phyloP scores from a whole-genome alignment of 371 early-diverging fungal species.

The Coemansia sp. region DNA sequence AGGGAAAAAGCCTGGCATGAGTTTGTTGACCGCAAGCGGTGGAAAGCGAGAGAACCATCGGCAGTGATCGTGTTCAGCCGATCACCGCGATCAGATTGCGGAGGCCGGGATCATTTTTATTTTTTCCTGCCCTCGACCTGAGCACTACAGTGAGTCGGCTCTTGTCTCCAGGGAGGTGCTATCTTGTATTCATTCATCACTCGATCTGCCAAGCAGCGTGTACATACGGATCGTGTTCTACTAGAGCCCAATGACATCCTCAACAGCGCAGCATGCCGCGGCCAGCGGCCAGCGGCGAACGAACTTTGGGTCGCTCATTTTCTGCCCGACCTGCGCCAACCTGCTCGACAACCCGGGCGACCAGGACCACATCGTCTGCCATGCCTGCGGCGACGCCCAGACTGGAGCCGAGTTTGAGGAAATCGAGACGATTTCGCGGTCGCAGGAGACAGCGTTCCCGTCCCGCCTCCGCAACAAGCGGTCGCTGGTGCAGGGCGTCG shows the following conservation, averaged over 20 bases:
- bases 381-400: slow-evolving; percentile 71
- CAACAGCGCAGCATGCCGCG: background rate
- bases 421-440: slow-evolving; percentile 76
- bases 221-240: background rate
- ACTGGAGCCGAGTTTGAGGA: slow-evolving; percentile 74
- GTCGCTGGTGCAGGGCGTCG: slow-evolving; percentile 63
- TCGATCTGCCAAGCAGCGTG: background rate
- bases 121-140: background rate
- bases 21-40: background rate
- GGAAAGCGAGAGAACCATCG: background rate
- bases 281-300: slow-evolving; percentile 26
- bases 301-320: slow-evolving; percentile 55
- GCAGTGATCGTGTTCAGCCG: background rate
- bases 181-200: background rate
- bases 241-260: background rate
- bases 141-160: background rate
- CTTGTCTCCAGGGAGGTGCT: background rate
- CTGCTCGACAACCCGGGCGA: slow-evolving; percentile 79
- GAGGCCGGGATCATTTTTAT: background rate
- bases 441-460: slow-evolving; percentile 74
- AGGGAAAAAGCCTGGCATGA: background rate
- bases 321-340: slow-evolving; percentile 86
- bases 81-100: background rate
- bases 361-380: slow-evolving; percentile 75
- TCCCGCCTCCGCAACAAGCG: slow-evolving; percentile 73